phyloP scores from a whole-genome alignment of 116 monocot species.

The Cymodocea nodosa region DNA sequence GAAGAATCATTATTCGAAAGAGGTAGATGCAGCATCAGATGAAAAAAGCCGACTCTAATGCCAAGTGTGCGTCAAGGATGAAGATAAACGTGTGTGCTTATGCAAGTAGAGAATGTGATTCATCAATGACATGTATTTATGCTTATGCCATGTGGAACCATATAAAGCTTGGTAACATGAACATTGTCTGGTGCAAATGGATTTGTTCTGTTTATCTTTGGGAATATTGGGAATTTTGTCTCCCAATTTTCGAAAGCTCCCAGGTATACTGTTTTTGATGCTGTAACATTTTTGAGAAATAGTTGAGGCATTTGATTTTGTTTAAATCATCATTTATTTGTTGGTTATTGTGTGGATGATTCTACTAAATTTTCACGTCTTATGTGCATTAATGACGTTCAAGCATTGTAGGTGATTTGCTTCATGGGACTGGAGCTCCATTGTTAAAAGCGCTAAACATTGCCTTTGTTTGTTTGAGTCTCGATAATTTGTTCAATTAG shows the following conservation, averaged over 20 bases:
- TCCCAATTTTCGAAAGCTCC: background rate
- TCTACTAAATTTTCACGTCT: too few relatives aligned
- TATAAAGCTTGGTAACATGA: background rate
- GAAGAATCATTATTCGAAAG: constrained; percentile 90
- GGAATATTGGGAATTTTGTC: background rate
- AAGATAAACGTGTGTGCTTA: constrained; percentile 12
- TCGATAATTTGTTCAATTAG: too few relatives aligned
- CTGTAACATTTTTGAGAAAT: background rate
- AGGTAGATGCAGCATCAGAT: constrained; percentile 14
- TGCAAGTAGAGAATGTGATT: background rate
- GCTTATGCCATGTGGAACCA: background rate
- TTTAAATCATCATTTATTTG: too few relatives aligned
- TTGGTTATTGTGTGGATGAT: too few relatives aligned
- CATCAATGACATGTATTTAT: background rate
- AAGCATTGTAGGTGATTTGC: too few relatives aligned
- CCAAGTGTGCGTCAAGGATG: constrained; percentile 14
- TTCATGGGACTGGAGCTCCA: too few relatives aligned
- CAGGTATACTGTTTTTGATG: background rate
- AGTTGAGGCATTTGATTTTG: background rate
- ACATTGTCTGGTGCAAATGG: background rate
- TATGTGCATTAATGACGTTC: too few relatives aligned
- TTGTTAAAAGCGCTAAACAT: too few relatives aligned
- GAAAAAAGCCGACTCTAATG: constrained; percentile 34
- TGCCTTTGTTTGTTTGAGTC: too few relatives aligned
- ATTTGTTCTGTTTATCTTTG: background rate